Evolutionary conservation across 768 basidiomycete genomes (phyloP).

Genomic region (Trichaptum fuscoviolaceum): DNA sequence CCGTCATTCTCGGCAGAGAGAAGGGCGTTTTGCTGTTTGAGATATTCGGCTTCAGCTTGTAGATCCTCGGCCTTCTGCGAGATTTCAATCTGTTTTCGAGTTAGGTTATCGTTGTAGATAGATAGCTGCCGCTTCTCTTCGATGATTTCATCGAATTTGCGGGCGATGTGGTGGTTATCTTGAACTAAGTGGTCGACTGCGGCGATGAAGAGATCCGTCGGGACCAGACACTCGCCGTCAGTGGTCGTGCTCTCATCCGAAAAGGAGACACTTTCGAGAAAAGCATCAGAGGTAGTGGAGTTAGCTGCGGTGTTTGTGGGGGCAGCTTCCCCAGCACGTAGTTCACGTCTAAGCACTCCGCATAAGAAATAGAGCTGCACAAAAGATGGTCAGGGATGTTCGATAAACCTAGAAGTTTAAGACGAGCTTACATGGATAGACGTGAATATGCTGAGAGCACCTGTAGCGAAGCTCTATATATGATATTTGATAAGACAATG

Average conservation of each 20-base stretch:
- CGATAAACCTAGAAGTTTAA: neutral
- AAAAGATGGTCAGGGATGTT: neutral
- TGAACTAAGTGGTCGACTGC: neutral
- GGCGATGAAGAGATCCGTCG: neutral
- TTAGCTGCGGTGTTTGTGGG: too few relatives aligned
- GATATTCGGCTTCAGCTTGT: neutral
- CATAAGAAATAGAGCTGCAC: neutral
- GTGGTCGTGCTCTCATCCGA: neutral
- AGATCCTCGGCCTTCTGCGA: neutral
- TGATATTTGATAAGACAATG: too few relatives aligned
- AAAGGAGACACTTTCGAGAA: neutral
- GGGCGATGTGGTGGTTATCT: neutral
- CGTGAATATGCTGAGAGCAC: neutral
- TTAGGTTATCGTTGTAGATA: neutral
- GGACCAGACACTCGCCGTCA: neutral
- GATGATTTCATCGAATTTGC: neutral
- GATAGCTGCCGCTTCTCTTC: neutral
- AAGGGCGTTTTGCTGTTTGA: neutral
- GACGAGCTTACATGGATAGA: neutral
- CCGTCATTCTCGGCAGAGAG: neutral
- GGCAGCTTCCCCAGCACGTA: neutral
- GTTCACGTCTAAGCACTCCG: neutral
- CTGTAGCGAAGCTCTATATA: too few relatives aligned
- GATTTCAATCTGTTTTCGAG: neutral
- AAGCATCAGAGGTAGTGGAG: neutral